Evolutionary conservation across 2,329 filamentous ascomycete species (phyloP).

Genomic region (Ascosphaera pollenicola): DNA sequence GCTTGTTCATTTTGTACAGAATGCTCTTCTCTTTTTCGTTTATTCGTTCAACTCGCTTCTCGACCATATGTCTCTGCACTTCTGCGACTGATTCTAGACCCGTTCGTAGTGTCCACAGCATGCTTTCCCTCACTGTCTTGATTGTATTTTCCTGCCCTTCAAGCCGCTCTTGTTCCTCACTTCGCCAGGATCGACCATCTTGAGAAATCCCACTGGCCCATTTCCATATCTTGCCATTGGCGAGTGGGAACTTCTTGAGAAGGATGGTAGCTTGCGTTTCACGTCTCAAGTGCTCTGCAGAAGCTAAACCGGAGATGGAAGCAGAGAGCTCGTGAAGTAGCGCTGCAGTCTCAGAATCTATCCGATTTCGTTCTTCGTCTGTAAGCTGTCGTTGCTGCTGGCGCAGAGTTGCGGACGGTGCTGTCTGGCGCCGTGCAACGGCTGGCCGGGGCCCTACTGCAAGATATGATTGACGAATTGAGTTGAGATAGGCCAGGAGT

Average conservation of each 20-base stretch:
- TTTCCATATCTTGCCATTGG: conserved; percentile 34
- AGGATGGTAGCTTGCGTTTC: conserved; percentile 51
- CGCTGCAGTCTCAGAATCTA: conserved; percentile 70
- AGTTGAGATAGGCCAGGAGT: conserved; percentile 56
- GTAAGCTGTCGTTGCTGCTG: conserved; percentile 39
- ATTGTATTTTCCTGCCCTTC: conserved; percentile 47
- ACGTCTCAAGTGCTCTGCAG: conserved; percentile 62
- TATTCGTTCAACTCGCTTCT: conserved; percentile 62
- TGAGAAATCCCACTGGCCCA: conserved; percentile 33
- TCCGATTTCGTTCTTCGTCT: conserved; percentile 61
- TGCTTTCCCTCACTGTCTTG: conserved; percentile 52
- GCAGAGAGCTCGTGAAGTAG: conserved; percentile 68
- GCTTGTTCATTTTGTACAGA: conserved; percentile 50
- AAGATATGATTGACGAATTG: conserved; percentile 77
- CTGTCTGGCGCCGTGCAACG: conserved; percentile 16
- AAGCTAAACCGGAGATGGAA: conserved; percentile 56
- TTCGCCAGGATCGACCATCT: conserved; percentile 27
- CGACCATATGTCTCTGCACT: conserved; percentile 80
- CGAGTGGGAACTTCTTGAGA: conserved; percentile 44
- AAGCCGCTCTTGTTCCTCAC: conserved; percentile 45
- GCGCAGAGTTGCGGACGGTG: conserved; percentile 11
- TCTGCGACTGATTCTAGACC: conserved; percentile 54
- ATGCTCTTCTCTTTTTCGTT: conserved; percentile 78
- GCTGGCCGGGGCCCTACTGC: conserved; percentile 49
- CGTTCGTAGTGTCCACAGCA: conserved; percentile 62